These are phyloP conservation scores for Podospora appendiculata DNA, from an alignment of 495 filamentous ascomycete species.

Conservation along the genomic window DNA sequence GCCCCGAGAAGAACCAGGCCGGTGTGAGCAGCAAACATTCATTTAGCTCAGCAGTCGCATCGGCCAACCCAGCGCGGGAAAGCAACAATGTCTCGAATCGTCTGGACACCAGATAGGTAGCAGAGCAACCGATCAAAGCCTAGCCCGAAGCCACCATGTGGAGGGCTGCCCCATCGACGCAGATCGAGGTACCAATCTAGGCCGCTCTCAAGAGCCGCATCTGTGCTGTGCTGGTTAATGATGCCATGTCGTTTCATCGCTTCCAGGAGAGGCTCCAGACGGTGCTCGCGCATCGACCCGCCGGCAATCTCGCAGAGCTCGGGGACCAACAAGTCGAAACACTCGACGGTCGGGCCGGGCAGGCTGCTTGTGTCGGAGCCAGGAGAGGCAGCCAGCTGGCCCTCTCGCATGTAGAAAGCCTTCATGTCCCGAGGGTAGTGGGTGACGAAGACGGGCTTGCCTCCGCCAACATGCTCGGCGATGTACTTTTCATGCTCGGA, in stretches of 20 bases:
- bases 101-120: conserved; percentile 77
- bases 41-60: conserved; percentile 67
- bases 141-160: conserved; percentile 93
- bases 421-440: conserved; percentile 82
- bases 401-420: conserved; percentile 91
- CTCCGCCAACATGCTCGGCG: conserved; percentile 59
- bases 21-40: neutral
- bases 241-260: conserved; percentile 53
- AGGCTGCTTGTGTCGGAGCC: conserved; percentile 2
- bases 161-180: conserved; percentile 83
- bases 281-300: conserved; percentile 89
- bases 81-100: conserved; percentile 77
- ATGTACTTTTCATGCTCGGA: conserved; percentile 91
- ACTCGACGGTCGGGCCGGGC: conserved; percentile 64
- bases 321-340: conserved; percentile 91
- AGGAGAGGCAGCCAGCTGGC: conserved; percentile 16
- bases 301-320: conserved; percentile 85
- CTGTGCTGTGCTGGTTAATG: neutral
- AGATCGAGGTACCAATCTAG: conserved; percentile 94
- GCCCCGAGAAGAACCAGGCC: conserved; percentile 2
- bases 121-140: conserved; percentile 86
- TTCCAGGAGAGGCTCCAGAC: conserved; percentile 57
- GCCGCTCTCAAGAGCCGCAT: conserved; percentile 9
- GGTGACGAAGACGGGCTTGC: conserved; percentile 80
- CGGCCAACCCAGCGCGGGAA: conserved; percentile 90